phyloP scores from a whole-genome alignment of 2,329 filamentous ascomycete genomes.

The Monosporascus sp. region DNA sequence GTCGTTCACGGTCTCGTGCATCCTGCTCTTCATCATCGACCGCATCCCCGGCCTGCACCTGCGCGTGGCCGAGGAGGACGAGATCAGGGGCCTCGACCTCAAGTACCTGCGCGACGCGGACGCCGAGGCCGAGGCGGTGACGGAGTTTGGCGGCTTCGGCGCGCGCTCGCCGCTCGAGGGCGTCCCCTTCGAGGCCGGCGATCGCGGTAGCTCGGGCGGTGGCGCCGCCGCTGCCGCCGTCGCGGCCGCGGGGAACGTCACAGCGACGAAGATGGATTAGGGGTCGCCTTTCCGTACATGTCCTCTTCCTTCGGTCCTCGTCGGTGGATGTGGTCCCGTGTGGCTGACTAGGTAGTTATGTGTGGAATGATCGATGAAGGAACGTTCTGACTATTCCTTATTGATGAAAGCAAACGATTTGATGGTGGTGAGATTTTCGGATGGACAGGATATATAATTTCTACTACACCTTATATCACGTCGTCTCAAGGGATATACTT shows the following conservation, averaged over 20 bases:
- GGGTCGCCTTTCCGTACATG: background rate
- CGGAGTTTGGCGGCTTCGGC: background rate
- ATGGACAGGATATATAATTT: too few relatives aligned
- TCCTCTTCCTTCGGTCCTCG: too few relatives aligned
- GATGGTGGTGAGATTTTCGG: too few relatives aligned
- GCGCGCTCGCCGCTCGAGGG: background rate
- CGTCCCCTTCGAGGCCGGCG: constrained; percentile 1
- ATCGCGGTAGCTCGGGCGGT: background rate
- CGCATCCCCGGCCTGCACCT: constrained; percentile 53
- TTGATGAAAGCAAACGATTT: too few relatives aligned
- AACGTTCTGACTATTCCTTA: too few relatives aligned
- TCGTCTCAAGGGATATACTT: too few relatives aligned
- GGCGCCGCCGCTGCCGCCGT: background rate
- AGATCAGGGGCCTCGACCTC: constrained; percentile 46
- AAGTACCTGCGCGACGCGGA: constrained; percentile 39
- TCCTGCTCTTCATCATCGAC: constrained; percentile 50
- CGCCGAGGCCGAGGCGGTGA: background rate
- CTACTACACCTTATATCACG: too few relatives aligned
- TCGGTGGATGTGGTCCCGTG: background rate
- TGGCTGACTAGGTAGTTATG: background rate
- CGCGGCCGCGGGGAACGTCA: background rate
- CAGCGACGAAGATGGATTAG: background rate
- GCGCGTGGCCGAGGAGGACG: constrained; percentile 48
- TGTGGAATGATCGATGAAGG: too few relatives aligned
- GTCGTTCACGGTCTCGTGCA: constrained; percentile 47